Evolutionary conservation across 805 yeast genomes (phyloP).

Genomic region (Saccharomycopsis synnaedendra): DNA sequence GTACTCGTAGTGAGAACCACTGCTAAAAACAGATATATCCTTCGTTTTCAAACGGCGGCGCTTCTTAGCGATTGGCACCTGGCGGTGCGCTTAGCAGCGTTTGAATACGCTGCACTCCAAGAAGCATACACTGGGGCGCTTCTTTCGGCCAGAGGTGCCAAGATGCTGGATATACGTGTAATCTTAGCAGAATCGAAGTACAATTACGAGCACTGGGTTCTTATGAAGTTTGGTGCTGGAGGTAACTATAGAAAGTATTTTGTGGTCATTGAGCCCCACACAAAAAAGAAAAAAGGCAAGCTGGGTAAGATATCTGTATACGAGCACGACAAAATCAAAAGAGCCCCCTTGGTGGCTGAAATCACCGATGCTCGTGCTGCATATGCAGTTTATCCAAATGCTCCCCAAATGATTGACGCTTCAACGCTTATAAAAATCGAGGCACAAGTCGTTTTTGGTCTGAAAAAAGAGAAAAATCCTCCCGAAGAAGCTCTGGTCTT

Average conservation of each 20-base stretch:
- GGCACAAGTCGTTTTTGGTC: slow-evolving; percentile 57
- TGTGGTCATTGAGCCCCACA: slow-evolving; percentile 74
- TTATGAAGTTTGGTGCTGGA: slow-evolving; percentile 91
- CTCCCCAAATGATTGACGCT: slow-evolving; percentile 68
- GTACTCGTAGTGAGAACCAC: slow-evolving; percentile 89
- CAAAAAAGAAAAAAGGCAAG: slow-evolving; percentile 28
- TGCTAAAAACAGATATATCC: slow-evolving; percentile 71
- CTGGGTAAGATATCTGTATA: slow-evolving; percentile 68
- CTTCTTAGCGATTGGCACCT: slow-evolving; percentile 69
- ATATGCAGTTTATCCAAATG: slow-evolving; percentile 88
- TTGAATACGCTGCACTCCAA: slow-evolving; percentile 74
- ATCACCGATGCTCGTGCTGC: slow-evolving; percentile 59
- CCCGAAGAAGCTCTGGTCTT: slow-evolving; percentile 55
- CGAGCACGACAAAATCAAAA: slow-evolving; percentile 66
- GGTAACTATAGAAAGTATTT: slow-evolving; percentile 96
- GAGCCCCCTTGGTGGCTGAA: slow-evolving; percentile 67
- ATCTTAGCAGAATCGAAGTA: slow-evolving; percentile 77
- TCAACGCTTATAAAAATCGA: slow-evolving; percentile 85
- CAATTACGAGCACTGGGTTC: slow-evolving; percentile 87
- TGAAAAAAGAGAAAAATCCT: slow-evolving; percentile 26
- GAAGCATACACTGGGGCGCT: slow-evolving; percentile 96
- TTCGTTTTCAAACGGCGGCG: slow-evolving; percentile 62
- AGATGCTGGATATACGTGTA: slow-evolving; percentile 76
- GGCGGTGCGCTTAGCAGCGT: slow-evolving; percentile 69
- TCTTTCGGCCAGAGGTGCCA: slow-evolving; percentile 81